A percentile compares a stretch with the other conserved stretches of the same genome.
Evolutionary conservation across 306 rosid genomes (phyloP).

Genomic region (Fragaria nilgerrensis): DNA sequence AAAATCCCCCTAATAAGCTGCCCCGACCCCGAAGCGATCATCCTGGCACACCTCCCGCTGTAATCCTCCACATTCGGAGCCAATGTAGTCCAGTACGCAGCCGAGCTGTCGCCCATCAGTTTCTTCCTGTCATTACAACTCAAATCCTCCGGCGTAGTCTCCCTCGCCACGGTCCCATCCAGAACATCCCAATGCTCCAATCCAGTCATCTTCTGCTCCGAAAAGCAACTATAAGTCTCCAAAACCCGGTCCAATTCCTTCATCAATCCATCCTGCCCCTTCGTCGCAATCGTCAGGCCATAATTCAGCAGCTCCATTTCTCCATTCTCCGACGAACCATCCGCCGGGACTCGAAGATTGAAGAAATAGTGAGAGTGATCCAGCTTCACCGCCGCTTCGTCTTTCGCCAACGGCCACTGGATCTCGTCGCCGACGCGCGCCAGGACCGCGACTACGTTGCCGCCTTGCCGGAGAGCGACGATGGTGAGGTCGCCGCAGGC

Average conservation of each 20-base stretch:
- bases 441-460: conserved; percentile 59
- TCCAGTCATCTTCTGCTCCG: conserved; percentile 52
- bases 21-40: conserved; percentile 84
- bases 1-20: conserved; percentile 71
- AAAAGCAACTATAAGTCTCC: conserved; percentile 57
- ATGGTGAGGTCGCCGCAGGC: conserved; percentile 74
- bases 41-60: conserved; percentile 45
- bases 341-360: conserved; percentile 47
- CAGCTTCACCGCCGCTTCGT: conserved; percentile 72
- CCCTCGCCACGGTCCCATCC: conserved; percentile 46
- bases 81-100: conserved; percentile 85
- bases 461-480: conserved; percentile 41
- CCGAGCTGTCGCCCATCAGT: conserved; percentile 47
- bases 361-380: conserved; percentile 80
- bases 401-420: conserved; percentile 83
- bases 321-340: conserved; percentile 9
- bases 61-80: conserved; percentile 96
- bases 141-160: conserved; percentile 52
- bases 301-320: conserved; percentile 53
- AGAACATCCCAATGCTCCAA: conserved; percentile 45
- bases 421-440: conserved; percentile 61
- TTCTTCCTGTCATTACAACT: conserved; percentile 38
- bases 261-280: conserved; percentile 49
- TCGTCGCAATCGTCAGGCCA: conserved; percentile 61
- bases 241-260: conserved; percentile 56